These are phyloP conservation scores for Boletus insuetus DNA, from an alignment of 768 basidiomycete genomes.

Conservation along the genomic window DNA sequence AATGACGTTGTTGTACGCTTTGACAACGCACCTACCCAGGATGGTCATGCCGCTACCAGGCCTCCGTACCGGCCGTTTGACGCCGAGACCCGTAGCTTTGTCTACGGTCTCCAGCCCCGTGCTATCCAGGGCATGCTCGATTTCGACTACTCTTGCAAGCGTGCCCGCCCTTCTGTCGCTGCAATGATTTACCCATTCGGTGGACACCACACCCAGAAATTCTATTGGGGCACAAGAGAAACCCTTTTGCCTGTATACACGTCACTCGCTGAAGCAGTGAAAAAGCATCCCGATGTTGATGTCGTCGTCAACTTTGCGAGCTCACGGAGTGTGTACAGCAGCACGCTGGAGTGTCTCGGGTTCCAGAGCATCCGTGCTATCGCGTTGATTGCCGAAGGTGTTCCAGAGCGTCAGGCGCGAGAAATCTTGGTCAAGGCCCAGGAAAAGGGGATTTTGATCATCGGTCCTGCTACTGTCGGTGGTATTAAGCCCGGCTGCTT, in stretches of 20 bases:
- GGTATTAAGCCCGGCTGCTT: conserved; percentile 99
- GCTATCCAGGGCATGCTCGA: conserved; percentile 99
- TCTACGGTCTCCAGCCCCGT: conserved; percentile 97
- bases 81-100: conserved; percentile 90
- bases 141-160: conserved; percentile 98
- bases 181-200: conserved; percentile 99
- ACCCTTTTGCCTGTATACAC: conserved; percentile 98
- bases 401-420: conserved; percentile 94
- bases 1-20: conserved; percentile 92
- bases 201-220: conserved; percentile 99
- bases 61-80: conserved; percentile 93
- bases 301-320: conserved; percentile 98
- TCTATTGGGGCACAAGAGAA: conserved; percentile 99
- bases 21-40: conserved; percentile 38
- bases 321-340: conserved; percentile 89
- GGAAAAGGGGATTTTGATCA: conserved; percentile 85
- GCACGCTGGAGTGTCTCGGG: conserved; percentile 88
- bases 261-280: conserved; percentile 81
- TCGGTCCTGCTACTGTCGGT: conserved; percentile 97
- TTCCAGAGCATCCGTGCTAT: conserved; percentile 46
- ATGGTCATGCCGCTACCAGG: conserved; percentile 43
- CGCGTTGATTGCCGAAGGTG: conserved; percentile 97
- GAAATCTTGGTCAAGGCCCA: conserved; percentile 91
- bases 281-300: conserved; percentile 95
- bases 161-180: conserved; percentile 85